These are phyloP conservation scores for Cucurbita moschata DNA, from an alignment of 306 rosid genomes.

Conservation along the genomic window DNA sequence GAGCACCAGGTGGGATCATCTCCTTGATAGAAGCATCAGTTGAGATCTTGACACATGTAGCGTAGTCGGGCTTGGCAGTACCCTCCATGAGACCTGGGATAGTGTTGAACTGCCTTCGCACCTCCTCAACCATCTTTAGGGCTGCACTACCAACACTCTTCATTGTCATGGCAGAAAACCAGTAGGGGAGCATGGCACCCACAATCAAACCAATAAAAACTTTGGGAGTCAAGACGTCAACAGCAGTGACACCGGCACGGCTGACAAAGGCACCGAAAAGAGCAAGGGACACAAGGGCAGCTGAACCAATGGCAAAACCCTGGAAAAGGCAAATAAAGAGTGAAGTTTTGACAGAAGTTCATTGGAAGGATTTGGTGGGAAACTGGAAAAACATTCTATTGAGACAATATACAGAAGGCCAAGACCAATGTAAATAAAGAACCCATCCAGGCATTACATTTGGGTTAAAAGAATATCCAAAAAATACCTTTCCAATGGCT, in stretches of 20 bases:
- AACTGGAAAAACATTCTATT: not conserved
- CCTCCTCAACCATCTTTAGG: slow-evolving; percentile 96
- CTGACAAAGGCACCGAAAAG: slow-evolving; percentile 97
- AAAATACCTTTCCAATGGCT: slow-evolving; percentile 77
- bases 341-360: not conserved
- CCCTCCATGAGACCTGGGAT: slow-evolving; percentile 95
- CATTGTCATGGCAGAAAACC: slow-evolving; percentile 99
- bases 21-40: slow-evolving; percentile 92
- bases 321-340: slow-evolving; percentile 10
- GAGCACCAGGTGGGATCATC: slow-evolving; percentile 96
- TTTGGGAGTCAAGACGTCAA: slow-evolving; percentile 80
- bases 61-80: slow-evolving; percentile 82
- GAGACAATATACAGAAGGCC: not conserved
- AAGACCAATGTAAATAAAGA: not conserved
- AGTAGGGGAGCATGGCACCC: slow-evolving; percentile 96
- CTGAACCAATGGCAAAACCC: slow-evolving; percentile 97
- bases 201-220: slow-evolving; percentile 81
- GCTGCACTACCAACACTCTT: slow-evolving; percentile 99
- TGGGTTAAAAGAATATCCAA: not conserved
- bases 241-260: slow-evolving; percentile 56
- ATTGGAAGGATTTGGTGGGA: not conserved
- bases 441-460: not conserved
- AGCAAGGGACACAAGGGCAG: slow-evolving; percentile 94
- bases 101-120: slow-evolving; percentile 80
- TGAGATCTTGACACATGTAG: slow-evolving; percentile 83